phyloP scores from a whole-genome alignment of 179 eudicot genomes.

The Carnegiea gigantea region DNA sequence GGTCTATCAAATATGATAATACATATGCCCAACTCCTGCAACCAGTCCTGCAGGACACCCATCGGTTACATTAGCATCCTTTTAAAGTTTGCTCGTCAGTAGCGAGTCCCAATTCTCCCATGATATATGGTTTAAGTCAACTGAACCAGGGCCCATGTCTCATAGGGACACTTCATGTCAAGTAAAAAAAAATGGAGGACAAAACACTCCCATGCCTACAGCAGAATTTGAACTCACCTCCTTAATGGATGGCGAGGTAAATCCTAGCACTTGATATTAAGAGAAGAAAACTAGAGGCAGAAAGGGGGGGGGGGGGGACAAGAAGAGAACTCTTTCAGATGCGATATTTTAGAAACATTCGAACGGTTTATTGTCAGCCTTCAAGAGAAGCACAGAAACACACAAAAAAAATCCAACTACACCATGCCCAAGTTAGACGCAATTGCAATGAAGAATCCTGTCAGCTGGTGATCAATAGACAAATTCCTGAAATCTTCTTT shows the following conservation, averaged over 20 bases:
- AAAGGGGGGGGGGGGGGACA: background rate
- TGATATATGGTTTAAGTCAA: too few relatives aligned
- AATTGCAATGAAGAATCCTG: too few relatives aligned
- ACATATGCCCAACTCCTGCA: conserved; percentile 51
- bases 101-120: too few relatives aligned
- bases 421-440: too few relatives aligned
- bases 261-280: background rate
- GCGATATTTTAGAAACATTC: background rate
- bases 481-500: too few relatives aligned
- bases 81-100: background rate
- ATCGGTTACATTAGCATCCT: conserved; percentile 8
- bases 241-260: too few relatives aligned
- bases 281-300: background rate
- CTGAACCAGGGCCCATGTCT: too few relatives aligned
- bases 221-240: background rate
- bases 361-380: too few relatives aligned
- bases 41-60: conserved; percentile 37
- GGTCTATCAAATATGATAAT: conserved; percentile 67
- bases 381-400: too few relatives aligned
- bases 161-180: too few relatives aligned
- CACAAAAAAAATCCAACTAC: too few relatives aligned
- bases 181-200: background rate
- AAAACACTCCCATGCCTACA: background rate
- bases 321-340: background rate
- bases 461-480: too few relatives aligned